These are phyloP conservation scores for Aspergillus sparsus DNA, from an alignment of 495 filamentous ascomycete species.

Conservation along the genomic window DNA sequence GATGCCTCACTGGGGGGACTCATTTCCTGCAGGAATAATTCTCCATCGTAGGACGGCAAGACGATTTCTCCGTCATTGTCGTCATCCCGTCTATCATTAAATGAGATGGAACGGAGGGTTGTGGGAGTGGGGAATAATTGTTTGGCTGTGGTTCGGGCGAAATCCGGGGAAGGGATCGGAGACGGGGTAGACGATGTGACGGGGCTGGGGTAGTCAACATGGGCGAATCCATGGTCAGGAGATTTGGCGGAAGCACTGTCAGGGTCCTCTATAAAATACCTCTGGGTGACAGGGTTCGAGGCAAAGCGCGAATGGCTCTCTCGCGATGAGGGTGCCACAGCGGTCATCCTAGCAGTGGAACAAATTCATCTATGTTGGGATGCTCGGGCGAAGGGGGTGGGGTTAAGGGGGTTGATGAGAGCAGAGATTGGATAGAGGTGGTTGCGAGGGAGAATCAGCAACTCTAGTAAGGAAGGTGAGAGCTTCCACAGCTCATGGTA, in stretches of 20 bases:
- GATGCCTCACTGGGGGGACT: constrained; percentile 29
- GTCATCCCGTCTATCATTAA: constrained; percentile 44
- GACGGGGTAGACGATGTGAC: constrained; percentile 39
- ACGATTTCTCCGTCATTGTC: constrained; percentile 30
- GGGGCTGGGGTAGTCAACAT: constrained; percentile 38
- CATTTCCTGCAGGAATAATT: constrained; percentile 49
- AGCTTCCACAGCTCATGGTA: no score
- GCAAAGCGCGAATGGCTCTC: constrained; percentile 45
- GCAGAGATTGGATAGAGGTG: not conserved
- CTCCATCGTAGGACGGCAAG: constrained; percentile 40
- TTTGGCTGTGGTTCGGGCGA: constrained; percentile 28
- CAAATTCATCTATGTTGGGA: constrained; percentile 7
- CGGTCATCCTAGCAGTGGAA: constrained; percentile 40
- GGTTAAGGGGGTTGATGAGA: not conserved
- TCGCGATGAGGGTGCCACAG: constrained; percentile 40
- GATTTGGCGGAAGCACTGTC: constrained; percentile 35
- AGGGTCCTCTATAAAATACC: constrained; percentile 43
- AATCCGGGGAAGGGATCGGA: constrained; percentile 43
- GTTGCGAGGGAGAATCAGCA: not conserved
- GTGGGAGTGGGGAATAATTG: constrained; percentile 53
- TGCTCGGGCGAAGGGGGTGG: not conserved
- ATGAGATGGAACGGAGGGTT: constrained; percentile 63
- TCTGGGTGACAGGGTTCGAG: constrained; percentile 45
- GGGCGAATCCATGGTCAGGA: constrained; percentile 36
- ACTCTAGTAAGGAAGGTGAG: not conserved